Evolutionary conservation across 306 rosid species (phyloP).

Genomic region (Medicago ruthenica): DNA sequence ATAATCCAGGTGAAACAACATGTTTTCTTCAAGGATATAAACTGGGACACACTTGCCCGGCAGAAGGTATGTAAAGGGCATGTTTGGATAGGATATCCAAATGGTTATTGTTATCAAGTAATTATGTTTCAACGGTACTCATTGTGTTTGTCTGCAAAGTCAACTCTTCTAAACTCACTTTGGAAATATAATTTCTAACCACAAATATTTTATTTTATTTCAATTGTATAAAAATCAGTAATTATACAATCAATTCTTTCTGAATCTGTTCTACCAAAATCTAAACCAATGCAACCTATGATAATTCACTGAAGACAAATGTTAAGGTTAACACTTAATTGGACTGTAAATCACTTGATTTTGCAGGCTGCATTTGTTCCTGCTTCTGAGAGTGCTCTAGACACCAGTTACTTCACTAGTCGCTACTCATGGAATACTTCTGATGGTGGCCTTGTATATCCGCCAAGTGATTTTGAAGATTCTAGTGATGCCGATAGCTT

Average conservation of each 20-base stretch:
- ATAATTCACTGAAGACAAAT: too few relatives aligned
- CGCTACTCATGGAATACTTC: constrained; percentile 91
- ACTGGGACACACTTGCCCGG: constrained; percentile 99
- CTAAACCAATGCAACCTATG: neutral
- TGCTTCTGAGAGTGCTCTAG: constrained; percentile 88
- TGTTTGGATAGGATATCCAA: neutral
- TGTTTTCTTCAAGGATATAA: constrained; percentile 89
- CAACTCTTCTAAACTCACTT: neutral
- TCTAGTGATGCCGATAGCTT: constrained; percentile 91
- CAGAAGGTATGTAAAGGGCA: constrained; percentile 72
- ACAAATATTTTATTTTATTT: neutral
- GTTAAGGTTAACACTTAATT: too few relatives aligned
- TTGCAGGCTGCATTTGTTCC: constrained; percentile 99
- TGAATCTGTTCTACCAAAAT: neutral
- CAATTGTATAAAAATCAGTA: neutral
- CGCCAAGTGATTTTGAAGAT: constrained; percentile 79
- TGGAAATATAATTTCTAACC: neutral
- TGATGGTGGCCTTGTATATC: constrained; percentile 69
- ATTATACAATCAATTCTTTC: neutral
- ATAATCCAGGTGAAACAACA: constrained; percentile 90
- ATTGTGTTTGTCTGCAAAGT: constrained; percentile 1
- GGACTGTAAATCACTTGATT: constrained; percentile 35
- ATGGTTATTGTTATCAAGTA: neutral
- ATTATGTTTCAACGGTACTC: constrained; percentile 7
- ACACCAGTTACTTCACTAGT: constrained; percentile 94